A percentile compares a stretch with the other conserved stretches of the same genome.
phyloP scores from a whole-genome alignment of 2,329 filamentous ascomycete genomes.

The Neurospora sp. region DNA sequence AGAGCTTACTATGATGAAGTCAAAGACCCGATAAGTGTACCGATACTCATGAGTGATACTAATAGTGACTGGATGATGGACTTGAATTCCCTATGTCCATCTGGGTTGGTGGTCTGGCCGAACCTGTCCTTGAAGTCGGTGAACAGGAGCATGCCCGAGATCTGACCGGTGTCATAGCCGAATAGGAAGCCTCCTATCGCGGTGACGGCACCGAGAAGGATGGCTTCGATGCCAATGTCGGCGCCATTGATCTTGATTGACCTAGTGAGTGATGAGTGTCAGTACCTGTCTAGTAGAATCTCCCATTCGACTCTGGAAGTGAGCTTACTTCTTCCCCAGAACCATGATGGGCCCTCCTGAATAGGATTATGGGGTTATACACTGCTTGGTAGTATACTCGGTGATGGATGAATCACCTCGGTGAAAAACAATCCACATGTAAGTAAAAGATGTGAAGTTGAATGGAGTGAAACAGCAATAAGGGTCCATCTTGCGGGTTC shows the following conservation, averaged over 20 bases:
- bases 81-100: constrained; percentile 29
- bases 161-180: constrained; percentile 54
- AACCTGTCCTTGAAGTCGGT: constrained; percentile 48
- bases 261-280: constrained; percentile 2
- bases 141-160: constrained; percentile 41
- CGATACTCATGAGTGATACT: constrained; percentile 35
- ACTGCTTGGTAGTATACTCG: neutral
- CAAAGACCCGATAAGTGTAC: constrained; percentile 15
- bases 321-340: neutral
- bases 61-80: constrained; percentile 40
- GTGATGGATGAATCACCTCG: neutral
- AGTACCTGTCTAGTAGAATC: neutral
- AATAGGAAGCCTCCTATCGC: constrained; percentile 51
- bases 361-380: neutral
- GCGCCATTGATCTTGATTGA: constrained; percentile 19
- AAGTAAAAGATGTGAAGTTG: neutral
- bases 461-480: neutral
- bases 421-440: neutral
- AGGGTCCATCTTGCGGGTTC: neutral
- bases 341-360: neutral
- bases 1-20: constrained; percentile 14
- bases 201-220: constrained; percentile 16
- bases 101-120: constrained; percentile 29
- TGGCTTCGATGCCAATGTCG: constrained; percentile 16
- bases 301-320: neutral